Evolutionary conservation across 306 rosid species (phyloP), one percentile per base, ranked within the genome.

Genomic region (Urtica urens): DNA sequence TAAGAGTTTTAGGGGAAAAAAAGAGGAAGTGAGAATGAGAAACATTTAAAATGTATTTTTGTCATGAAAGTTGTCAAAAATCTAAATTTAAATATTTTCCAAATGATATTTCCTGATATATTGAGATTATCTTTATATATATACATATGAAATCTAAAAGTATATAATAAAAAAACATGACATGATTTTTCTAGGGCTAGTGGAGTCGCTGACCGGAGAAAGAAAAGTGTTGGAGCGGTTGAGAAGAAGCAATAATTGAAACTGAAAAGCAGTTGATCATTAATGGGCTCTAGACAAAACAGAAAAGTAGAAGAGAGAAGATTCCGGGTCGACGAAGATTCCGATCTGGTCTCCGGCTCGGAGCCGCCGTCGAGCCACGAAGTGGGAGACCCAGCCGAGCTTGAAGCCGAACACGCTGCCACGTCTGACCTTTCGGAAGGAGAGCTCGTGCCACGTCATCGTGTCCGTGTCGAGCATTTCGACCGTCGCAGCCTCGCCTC

Each of bases 151-250:
- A n/a, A n/a, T n/a, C n/a, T n/a, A n/a, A n/a, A n/a, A n/a, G n/a
- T n/a, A n/a, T n/a, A n/a, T n/a, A n/a, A n/a, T n/a, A n/a, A n/a
- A n/a, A n/a, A n/a, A n/a, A n/a, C n/a, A n/a, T n/a, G n/a, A n/a
- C n/a, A n/a, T n/a, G n/a, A n/a, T n/a, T n/a, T n/a, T n/a, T n/a
- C n/a, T n/a, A 88, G 96, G 93, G 47, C 75, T 88, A 73, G 93
- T 83, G 9, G 71, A 43, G 76, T 52, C 63, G 56, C 78, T 88
- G 59, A 77, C 81, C 2, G 88, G 88, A 0, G 83, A 78, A 70
- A 72, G 72, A 47, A 51, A 78, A 37, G 78, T 81, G 8, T 73
- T 88, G 65, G 53, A 75, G 49, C 73, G 77, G 58, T 73, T 88
- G 70, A 63, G 76, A 44, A 46, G 57, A 66, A 72, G 69, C 46